Evolutionary conservation across 371 early-diverging fungal genomes (phyloP).

Genomic region (Apophysomyces variabilis): DNA sequence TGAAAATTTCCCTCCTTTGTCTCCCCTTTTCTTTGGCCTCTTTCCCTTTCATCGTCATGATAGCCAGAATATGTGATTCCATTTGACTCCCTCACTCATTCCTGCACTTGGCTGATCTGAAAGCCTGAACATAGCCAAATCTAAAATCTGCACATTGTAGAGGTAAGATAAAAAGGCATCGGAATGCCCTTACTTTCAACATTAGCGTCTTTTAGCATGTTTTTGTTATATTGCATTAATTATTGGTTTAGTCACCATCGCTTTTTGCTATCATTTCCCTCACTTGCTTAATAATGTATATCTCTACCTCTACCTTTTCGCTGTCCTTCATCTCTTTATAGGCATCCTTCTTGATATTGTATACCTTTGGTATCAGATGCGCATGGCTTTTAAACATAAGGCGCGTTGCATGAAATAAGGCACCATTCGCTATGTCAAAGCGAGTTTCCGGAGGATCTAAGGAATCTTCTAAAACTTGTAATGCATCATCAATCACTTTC

Average conservation of each 20-base stretch:
- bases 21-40: neutral
- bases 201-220: too few relatives aligned
- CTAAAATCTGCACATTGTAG: constrained; percentile 1
- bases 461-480: constrained; percentile 28
- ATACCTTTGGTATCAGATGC: constrained; percentile 38
- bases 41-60: neutral
- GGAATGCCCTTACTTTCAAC: too few relatives aligned
- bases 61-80: neutral
- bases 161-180: neutral
- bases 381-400: constrained; percentile 35
- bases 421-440: constrained; percentile 46
- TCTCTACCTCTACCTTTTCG: constrained; percentile 13
- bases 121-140: neutral
- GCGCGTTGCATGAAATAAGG: constrained; percentile 41
- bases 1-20: neutral
- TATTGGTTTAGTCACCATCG: constrained; percentile 9
- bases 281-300: constrained; percentile 10
- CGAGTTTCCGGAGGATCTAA: constrained; percentile 29
- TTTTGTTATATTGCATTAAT: neutral
- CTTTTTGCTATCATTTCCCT: constrained; percentile 9
- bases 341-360: constrained; percentile 37
- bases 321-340: constrained; percentile 32
- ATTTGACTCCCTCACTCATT: neutral
- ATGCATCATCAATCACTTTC: constrained; percentile 32
- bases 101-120: neutral